These are phyloP conservation scores for Xerocomellus intermedius DNA, from an alignment of 768 basidiomycete species.

Conservation along the genomic window DNA sequence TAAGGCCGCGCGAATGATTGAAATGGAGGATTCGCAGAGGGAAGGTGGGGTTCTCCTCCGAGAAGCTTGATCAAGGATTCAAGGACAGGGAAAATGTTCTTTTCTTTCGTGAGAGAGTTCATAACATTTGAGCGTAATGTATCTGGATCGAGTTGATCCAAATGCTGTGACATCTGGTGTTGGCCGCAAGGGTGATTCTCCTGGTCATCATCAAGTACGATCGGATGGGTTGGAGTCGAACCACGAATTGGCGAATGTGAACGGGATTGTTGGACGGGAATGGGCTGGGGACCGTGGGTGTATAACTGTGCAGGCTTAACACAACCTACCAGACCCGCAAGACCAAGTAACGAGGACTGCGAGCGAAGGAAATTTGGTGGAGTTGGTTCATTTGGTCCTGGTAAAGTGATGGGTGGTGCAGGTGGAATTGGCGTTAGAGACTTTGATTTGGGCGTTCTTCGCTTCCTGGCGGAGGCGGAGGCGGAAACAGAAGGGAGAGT, in stretches of 20 bases:
- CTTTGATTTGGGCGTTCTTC: constrained; percentile 36
- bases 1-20: constrained; percentile 23
- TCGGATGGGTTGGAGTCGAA: constrained; percentile 59
- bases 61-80: constrained; percentile 61
- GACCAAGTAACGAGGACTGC: constrained; percentile 68
- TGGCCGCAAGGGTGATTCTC: constrained; percentile 17
- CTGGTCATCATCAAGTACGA: constrained; percentile 63
- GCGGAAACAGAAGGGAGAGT: not conserved
- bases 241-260: constrained; percentile 44
- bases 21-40: constrained; percentile 1
- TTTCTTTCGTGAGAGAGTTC: constrained; percentile 56
- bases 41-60: constrained; percentile 32
- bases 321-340: constrained; percentile 67
- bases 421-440: constrained; percentile 45
- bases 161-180: constrained; percentile 12
- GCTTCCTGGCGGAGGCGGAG: constrained; percentile 30
- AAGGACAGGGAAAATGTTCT: constrained; percentile 65
- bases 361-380: constrained; percentile 73
- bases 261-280: constrained; percentile 35
- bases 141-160: constrained; percentile 38
- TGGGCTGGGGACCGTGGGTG: constrained; percentile 1
- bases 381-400: constrained; percentile 56
- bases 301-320: constrained; percentile 50
- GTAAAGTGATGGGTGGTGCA: constrained; percentile 58
- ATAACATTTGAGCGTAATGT: constrained; percentile 58